Conservation (phyloP, 1,284 basidiomycete genomes). For the Ustilago vetiveriae region DNA sequence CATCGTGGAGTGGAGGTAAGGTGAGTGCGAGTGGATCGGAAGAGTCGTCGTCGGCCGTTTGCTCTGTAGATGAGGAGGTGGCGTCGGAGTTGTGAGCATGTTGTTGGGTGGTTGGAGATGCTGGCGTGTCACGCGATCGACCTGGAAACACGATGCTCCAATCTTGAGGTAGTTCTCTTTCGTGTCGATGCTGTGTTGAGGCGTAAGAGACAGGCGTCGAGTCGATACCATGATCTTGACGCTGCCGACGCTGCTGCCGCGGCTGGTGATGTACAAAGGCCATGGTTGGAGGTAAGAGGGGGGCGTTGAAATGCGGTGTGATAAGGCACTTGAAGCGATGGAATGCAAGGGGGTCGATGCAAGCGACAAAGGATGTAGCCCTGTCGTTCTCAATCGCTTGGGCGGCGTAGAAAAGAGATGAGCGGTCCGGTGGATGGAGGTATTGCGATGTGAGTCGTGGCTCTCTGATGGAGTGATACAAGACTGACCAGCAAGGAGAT, state of each 20-base stretch:
- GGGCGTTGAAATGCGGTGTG: not conserved
- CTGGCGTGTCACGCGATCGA: conserved; percentile 19
- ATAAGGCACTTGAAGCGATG: too few species aligned
- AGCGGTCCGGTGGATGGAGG: not conserved
- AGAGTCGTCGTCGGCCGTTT: conserved; percentile 10
- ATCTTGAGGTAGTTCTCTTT: conserved; percentile 22
- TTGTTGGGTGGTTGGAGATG: conserved; percentile 1
- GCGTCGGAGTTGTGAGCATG: not conserved
- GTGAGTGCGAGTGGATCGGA: conserved; percentile 32
- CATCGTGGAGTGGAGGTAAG: conserved; percentile 38
- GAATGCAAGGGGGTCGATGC: not conserved
- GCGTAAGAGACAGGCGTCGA: conserved; percentile 7
- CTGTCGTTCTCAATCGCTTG: too few species aligned
- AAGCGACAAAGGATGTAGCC: not conserved
- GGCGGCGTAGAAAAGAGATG: too few species aligned
- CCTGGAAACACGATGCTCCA: conserved; percentile 52
- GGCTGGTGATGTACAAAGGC: conserved; percentile 48
- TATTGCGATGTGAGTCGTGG: not conserved
- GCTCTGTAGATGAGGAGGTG: conserved; percentile 6
- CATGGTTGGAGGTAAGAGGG: conserved; percentile 9
- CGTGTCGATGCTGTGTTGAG: conserved; percentile 10
- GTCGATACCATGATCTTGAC: conserved; percentile 19
- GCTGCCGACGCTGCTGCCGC: conserved; percentile 35
- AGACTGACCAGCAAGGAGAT: too few species aligned
- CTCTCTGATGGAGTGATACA: not conserved